Evolutionary conservation across 2,329 filamentous ascomycete species (phyloP).

Genomic region (Verticillium albo-atrum): DNA sequence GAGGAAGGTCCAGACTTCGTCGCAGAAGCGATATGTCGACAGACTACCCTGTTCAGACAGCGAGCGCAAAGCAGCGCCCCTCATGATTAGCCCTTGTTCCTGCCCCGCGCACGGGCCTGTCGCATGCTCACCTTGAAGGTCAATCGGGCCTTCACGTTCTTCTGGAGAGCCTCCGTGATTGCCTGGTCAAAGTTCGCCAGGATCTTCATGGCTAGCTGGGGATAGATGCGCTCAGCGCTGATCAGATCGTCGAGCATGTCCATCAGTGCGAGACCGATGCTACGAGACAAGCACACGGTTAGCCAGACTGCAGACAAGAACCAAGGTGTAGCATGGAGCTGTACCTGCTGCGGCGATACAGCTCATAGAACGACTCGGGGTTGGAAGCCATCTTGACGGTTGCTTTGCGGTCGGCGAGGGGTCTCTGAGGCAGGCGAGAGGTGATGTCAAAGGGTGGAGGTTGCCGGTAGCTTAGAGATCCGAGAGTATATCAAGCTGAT

Average conservation of each 20-base stretch:
- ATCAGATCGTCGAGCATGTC: conserved; percentile 98
- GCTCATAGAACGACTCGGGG: conserved; percentile 73
- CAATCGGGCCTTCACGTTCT: conserved; percentile 86
- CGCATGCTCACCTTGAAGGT: conserved; percentile 79
- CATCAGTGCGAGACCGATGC: conserved; percentile 87
- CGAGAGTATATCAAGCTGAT: neutral
- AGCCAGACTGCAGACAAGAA: conserved; percentile 15
- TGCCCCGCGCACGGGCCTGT: neutral
- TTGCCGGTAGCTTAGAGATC: neutral
- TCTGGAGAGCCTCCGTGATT: conserved; percentile 84
- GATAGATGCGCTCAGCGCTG: conserved; percentile 90
- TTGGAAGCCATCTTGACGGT: conserved; percentile 40
- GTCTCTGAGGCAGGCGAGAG: neutral
- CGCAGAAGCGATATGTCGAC: conserved; percentile 98
- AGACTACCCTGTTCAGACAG: conserved; percentile 71
- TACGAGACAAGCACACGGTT: conserved; percentile 31
- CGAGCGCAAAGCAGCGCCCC: neutral
- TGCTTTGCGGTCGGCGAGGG: conserved; percentile 1
- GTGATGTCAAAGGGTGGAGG: conserved; percentile 8
- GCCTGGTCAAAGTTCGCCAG: conserved; percentile 91
- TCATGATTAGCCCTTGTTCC: neutral
- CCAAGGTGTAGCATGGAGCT: conserved; percentile 24
- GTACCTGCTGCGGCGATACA: conserved; percentile 98
- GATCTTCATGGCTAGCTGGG: conserved; percentile 98
- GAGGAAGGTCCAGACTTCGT: conserved; percentile 99